A percentile compares a stretch with the other conserved stretches of the same genome.
These are phyloP conservation scores for Neckera pumila DNA, from an alignment of 225 moss, liverwort and hornwort species.

Conservation along the genomic window DNA sequence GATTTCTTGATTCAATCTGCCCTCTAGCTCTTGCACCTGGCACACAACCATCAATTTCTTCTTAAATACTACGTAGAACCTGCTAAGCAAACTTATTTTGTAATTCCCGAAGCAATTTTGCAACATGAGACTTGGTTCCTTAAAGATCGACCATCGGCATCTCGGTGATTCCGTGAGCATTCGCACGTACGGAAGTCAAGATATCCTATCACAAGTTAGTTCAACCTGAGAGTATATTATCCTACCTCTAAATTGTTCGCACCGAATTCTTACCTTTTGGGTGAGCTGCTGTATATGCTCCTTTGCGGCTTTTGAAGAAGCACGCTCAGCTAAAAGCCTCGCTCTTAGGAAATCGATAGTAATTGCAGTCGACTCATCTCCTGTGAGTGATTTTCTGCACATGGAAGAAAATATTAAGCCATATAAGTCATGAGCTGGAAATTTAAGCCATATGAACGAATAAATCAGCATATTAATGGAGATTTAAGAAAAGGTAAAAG, in stretches of 20 bases:
- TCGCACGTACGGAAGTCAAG: not conserved
- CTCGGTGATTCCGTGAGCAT: not conserved
- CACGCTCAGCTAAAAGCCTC: conserved; percentile 69
- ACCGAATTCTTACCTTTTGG: conserved; percentile 42
- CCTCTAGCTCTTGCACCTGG: conserved; percentile 72
- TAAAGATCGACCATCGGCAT: not conserved
- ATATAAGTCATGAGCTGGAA: not conserved
- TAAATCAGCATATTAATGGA: not conserved
- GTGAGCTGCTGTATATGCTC: conserved; percentile 49
- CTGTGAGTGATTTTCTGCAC: conserved; percentile 43
- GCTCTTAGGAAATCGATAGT: conserved; percentile 86
- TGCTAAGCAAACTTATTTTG: not conserved
- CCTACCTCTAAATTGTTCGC: not conserved
- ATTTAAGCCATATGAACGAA: not conserved
- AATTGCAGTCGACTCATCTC: conserved; percentile 64
- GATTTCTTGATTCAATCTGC: conserved; percentile 57
- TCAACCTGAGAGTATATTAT: not conserved
- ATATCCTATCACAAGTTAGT: not conserved
- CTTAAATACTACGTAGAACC: not conserved
- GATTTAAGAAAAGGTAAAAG: not conserved
- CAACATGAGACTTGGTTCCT: not conserved
- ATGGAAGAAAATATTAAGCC: not conserved
- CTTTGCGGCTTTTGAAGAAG: conserved; percentile 67
- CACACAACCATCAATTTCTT: not conserved
- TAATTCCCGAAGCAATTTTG: not conserved